Percentiles rank a stretch among this genome's conserved stretches.
These are phyloP conservation scores for Russula lepida DNA, from an alignment of 768 basidiomycete species.

Conservation along the genomic window DNA sequence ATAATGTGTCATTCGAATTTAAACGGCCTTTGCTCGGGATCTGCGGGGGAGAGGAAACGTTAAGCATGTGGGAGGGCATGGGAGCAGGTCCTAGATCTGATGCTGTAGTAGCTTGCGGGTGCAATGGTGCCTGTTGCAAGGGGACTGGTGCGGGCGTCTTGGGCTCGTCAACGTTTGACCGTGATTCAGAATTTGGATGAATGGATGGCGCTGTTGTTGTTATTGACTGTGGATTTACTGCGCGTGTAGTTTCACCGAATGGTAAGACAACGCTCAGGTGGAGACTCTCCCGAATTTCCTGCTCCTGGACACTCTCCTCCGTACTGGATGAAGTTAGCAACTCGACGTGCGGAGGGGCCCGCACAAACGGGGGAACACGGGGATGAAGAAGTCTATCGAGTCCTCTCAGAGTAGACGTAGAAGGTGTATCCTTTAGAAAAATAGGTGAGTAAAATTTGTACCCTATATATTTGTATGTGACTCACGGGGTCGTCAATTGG, in stretches of 20 bases:
- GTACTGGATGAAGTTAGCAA: conserved; percentile 48
- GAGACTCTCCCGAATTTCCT: conserved; percentile 35
- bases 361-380: conserved; percentile 66
- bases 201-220: neutral
- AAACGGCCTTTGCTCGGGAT: neutral
- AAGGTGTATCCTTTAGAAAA: neutral
- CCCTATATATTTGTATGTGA: conserved; percentile 22
- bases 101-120: neutral
- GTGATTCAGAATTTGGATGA: neutral
- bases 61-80: neutral
- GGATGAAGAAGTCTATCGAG: conserved; percentile 69
- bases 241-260: neutral
- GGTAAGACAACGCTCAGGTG: conserved; percentile 27
- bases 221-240: neutral
- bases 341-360: conserved; percentile 57
- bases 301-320: conserved; percentile 62
- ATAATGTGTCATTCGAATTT: neutral
- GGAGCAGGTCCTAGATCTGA: neutral
- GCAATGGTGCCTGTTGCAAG: neutral
- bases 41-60: neutral
- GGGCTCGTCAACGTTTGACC: neutral
- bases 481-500: conserved; percentile 24
- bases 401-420: conserved; percentile 10
- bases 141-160: neutral
- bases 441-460: conserved; percentile 25